Conservation (phyloP, 2,329 filamentous ascomycete genomes). For the Fusarium fracticaudum region DNA sequence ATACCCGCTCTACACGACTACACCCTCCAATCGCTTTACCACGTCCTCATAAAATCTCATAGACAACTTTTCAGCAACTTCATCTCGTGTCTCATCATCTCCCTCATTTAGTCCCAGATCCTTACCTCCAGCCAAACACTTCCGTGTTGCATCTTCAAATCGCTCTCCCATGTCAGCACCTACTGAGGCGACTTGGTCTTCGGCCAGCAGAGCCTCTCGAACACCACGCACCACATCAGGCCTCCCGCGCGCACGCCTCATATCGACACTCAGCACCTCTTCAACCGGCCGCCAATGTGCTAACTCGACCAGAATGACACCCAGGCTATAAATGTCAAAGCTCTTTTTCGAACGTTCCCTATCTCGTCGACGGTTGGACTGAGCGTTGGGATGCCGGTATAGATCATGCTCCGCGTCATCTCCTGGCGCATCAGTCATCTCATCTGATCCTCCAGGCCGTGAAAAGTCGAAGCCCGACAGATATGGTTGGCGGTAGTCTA, state of each 20-base stretch:
- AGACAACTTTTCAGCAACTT: constrained; percentile 52
- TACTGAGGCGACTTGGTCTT: constrained; percentile 46
- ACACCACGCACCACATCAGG: constrained; percentile 52
- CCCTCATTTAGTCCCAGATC: constrained; percentile 49
- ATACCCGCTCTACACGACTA: constrained; percentile 44
- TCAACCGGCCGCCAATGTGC: constrained; percentile 63
- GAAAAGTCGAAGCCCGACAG: constrained; percentile 66
- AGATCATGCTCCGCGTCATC: constrained; percentile 57
- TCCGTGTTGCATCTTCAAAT: constrained; percentile 51
- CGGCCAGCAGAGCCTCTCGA: constrained; percentile 45
- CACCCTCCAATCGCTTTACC: constrained; percentile 53
- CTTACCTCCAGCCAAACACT: constrained; percentile 50
- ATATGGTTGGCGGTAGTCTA: constrained; percentile 54
- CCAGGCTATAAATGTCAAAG: constrained; percentile 63
- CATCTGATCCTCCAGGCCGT: constrained; percentile 59
- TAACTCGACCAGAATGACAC: constrained; percentile 62
- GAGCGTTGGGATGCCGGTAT: constrained; percentile 60
- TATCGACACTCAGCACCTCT: constrained; percentile 52
- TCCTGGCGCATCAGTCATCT: constrained; percentile 60
- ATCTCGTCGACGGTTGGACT: constrained; percentile 47
- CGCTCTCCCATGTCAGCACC: constrained; percentile 53
- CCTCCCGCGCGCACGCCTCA: constrained; percentile 46
- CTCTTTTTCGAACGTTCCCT: constrained; percentile 56
- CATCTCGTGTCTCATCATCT: constrained; percentile 54
- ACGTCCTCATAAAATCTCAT: constrained; percentile 56